Conservation (phyloP, 2,329 filamentous ascomycete species). For the Pseudocercospora macadamiae region DNA sequence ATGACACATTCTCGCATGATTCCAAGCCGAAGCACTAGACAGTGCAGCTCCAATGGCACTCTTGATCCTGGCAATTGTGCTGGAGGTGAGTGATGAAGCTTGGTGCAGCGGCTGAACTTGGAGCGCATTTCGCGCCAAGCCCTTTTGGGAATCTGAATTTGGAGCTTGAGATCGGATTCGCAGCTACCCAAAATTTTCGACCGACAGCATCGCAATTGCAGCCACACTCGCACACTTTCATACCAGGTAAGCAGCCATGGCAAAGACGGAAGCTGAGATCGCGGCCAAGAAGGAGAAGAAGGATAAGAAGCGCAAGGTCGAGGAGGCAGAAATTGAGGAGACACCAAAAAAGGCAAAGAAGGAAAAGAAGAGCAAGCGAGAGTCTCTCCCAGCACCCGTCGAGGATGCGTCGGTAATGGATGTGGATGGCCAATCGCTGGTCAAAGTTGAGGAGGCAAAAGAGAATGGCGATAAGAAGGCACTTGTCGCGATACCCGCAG, state of each 20-base stretch:
- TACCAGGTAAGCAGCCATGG: constrained; percentile 33
- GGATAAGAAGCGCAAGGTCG: constrained; percentile 42
- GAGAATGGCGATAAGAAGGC: constrained; percentile 41
- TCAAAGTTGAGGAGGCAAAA: constrained; percentile 49
- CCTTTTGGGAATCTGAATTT: neutral
- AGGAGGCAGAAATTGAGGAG: constrained; percentile 22
- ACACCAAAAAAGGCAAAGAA: constrained; percentile 57
- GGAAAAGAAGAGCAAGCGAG: constrained; percentile 59
- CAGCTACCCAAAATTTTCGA: neutral
- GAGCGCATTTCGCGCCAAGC: neutral
- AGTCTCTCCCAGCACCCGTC: constrained; percentile 51
- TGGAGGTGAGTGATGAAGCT: neutral
- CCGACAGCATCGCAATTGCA: neutral
- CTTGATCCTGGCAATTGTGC: neutral
- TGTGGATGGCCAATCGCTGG: constrained; percentile 32
- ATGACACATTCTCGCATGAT: neutral
- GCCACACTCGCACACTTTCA: neutral
- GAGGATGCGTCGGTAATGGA: constrained; percentile 34
- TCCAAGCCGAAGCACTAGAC: neutral
- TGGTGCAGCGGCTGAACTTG: neutral
- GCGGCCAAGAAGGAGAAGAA: constrained; percentile 40
- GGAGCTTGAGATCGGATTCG: neutral
- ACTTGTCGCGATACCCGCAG: constrained; percentile 43
- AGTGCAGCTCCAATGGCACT: neutral
- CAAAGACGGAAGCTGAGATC: constrained; percentile 42